Evolutionary conservation across 129 eudicot genomes (phyloP).

Genomic region (Tagetes patula): DNA sequence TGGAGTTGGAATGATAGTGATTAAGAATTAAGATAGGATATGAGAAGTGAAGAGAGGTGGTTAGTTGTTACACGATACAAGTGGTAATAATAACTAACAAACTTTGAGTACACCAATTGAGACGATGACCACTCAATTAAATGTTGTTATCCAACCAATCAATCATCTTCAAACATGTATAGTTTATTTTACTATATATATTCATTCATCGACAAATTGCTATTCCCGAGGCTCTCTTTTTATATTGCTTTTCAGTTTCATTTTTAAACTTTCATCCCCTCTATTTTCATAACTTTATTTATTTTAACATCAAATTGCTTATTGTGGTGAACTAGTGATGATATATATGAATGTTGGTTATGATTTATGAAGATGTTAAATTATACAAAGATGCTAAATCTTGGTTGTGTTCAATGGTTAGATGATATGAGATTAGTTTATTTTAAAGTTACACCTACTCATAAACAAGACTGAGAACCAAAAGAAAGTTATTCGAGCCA

Average conservation of each 20-base stretch:
- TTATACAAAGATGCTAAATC: too few species aligned
- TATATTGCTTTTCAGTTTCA: slow-evolving; percentile 20
- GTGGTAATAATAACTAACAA: slow-evolving; percentile 11
- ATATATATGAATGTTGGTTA: too few species aligned
- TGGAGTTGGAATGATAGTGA: background rate
- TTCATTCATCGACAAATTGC: slow-evolving; percentile 34
- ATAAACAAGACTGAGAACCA: too few species aligned
- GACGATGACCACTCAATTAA: slow-evolving; percentile 29
- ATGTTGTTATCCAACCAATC: slow-evolving; percentile 41
- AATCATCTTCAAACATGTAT: slow-evolving; percentile 12
- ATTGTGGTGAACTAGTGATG: too few species aligned
- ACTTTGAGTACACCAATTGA: slow-evolving; percentile 24
- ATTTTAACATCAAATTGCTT: too few species aligned
- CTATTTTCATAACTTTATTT: background rate
- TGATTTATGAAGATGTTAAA: too few species aligned
- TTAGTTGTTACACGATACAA: background rate
- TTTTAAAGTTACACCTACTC: too few species aligned
- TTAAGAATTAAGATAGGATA: background rate
- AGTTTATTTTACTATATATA: slow-evolving; percentile 9
- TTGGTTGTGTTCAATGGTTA: too few species aligned
- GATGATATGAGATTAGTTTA: too few species aligned
- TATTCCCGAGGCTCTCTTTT: slow-evolving; percentile 32
- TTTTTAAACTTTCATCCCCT: slow-evolving; percentile 17
- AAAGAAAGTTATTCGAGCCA: too few species aligned
- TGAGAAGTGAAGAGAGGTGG: background rate